Evolutionary conservation across 768 basidiomycete species (phyloP).

Genomic region (Suillus weaverae): DNA sequence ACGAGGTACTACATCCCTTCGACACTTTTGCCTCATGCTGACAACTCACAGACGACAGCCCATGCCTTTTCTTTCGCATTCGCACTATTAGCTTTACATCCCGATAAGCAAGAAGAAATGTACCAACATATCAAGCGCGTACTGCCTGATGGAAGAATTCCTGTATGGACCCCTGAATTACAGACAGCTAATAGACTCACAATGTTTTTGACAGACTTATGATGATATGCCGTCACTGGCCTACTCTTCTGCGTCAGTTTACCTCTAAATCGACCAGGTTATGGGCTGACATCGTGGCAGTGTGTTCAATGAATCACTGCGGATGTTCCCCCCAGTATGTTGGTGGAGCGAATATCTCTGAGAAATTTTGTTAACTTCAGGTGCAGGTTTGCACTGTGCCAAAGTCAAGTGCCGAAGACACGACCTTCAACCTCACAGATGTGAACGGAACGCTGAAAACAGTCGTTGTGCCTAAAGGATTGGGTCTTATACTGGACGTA

Average conservation of each 20-base stretch:
- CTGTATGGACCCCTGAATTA: slow-evolving; percentile 19
- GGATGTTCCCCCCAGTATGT: slow-evolving; percentile 33
- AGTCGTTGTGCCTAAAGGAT: slow-evolving; percentile 45
- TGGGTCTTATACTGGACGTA: slow-evolving; percentile 36
- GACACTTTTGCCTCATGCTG: background rate
- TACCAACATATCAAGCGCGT: slow-evolving; percentile 33
- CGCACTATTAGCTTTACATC: slow-evolving; percentile 39
- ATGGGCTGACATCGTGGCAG: slow-evolving; percentile 14
- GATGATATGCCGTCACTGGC: slow-evolving; percentile 27
- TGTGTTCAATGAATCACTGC: slow-evolving; percentile 33
- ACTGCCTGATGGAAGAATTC: slow-evolving; percentile 22
- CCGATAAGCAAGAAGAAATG: slow-evolving; percentile 39
- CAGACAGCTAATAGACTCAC: background rate
- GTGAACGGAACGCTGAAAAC: slow-evolving; percentile 37
- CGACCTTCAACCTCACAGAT: slow-evolving; percentile 35
- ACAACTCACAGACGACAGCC: slow-evolving; percentile 29
- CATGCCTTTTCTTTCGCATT: slow-evolving; percentile 35
- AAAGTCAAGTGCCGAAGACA: slow-evolving; percentile 48
- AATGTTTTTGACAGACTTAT: slow-evolving; percentile 22
- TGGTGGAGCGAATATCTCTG: background rate
- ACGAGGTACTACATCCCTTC: slow-evolving; percentile 42
- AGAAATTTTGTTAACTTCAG: background rate
- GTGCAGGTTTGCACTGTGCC: slow-evolving; percentile 41
- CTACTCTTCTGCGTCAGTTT: slow-evolving; percentile 27
- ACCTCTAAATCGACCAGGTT: background rate